A percentile compares a stretch with the other conserved stretches of the same genome.
These are phyloP conservation scores for Ophiognomonia clavigignenti-juglandacearum DNA, from an alignment of 2,329 filamentous ascomycete species.

Conservation along the genomic window DNA sequence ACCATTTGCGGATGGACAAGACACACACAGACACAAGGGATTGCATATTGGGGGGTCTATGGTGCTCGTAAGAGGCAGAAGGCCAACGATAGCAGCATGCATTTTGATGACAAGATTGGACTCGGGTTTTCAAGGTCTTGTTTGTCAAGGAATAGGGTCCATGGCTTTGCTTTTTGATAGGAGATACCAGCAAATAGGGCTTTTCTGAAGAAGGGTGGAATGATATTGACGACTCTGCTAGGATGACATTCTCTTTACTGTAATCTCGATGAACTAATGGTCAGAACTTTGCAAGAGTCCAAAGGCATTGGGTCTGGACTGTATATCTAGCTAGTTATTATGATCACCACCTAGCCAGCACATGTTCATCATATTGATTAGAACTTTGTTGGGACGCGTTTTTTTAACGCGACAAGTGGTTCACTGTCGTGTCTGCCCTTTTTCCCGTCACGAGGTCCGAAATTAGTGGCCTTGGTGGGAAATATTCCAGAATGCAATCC, in stretches of 20 bases:
- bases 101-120: background rate
- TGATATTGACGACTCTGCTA: background rate
- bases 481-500: background rate
- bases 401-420: constrained; percentile 4
- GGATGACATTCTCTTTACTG: background rate
- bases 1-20: background rate
- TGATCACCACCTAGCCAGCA: no score
- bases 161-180: background rate
- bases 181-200: constrained; percentile 9
- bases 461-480: background rate
- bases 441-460: background rate
- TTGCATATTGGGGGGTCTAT: background rate
- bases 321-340: background rate
- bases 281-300: background rate
- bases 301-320: background rate
- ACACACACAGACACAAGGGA: background rate
- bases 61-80: background rate
- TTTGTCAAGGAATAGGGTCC: background rate
- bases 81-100: background rate
- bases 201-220: background rate
- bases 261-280: background rate
- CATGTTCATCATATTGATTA: no score
- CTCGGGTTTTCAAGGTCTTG: background rate
- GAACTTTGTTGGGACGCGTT: constrained; percentile 1
- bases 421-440: no score